Evolutionary conservation across 2,329 filamentous ascomycete genomes (phyloP).

Genomic region (Phyllachora maydis): DNA sequence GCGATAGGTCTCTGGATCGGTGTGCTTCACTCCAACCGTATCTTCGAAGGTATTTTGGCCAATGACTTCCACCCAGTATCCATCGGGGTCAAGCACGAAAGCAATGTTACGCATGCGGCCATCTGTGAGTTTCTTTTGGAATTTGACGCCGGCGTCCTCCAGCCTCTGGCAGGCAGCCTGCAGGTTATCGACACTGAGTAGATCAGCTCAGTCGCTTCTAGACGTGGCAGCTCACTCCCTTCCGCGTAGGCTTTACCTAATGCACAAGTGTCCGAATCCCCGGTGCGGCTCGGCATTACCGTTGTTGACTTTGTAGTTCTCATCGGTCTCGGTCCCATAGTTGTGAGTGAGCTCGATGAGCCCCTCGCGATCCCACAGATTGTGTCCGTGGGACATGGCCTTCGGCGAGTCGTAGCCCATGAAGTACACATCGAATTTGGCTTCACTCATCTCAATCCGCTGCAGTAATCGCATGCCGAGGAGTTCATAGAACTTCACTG

Average conservation of each 20-base stretch:
- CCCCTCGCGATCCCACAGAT: conserved; percentile 64
- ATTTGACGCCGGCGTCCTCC: conserved; percentile 76
- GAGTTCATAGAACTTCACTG: conserved; percentile 83
- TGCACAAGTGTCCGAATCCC: conserved; percentile 71
- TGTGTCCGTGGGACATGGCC: conserved; percentile 52
- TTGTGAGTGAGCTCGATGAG: conserved; percentile 71
- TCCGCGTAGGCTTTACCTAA: too few species aligned
- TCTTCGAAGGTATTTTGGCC: conserved; percentile 51
- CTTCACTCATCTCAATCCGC: conserved; percentile 63
- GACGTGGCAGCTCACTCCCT: too few species aligned
- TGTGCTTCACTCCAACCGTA: conserved; percentile 50
- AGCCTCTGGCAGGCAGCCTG: conserved; percentile 79
- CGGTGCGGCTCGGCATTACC: conserved; percentile 80
- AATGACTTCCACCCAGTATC: conserved; percentile 73
- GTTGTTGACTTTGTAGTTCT: conserved; percentile 61
- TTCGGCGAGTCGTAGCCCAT: conserved; percentile 66
- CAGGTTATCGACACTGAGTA: conserved; percentile 60
- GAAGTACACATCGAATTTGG: conserved; percentile 92
- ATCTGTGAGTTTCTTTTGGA: conserved; percentile 87
- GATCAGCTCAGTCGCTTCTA: too few species aligned
- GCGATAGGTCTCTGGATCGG: conserved; percentile 56
- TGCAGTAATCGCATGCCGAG: conserved; percentile 73
- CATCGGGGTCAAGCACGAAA: conserved; percentile 75
- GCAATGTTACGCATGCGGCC: conserved; percentile 77
- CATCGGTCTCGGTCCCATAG: conserved; percentile 77